Evolutionary conservation across 352 stramenopile species (phyloP).

Genomic region (Phytophthora sp.): DNA sequence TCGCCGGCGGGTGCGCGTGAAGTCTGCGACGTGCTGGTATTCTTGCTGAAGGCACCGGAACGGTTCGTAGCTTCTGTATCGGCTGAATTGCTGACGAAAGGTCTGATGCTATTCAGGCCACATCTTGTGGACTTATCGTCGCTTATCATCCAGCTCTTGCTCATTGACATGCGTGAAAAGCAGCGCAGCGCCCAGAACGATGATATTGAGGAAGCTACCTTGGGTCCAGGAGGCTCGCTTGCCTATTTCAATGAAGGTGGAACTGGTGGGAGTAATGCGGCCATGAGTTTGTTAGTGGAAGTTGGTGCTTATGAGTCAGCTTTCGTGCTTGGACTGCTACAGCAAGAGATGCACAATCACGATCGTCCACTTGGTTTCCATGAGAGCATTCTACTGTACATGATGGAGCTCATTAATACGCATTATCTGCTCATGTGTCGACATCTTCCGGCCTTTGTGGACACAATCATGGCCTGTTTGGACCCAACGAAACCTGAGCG

Average conservation of each 20-base stretch:
- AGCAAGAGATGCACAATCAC: conserved; percentile 86
- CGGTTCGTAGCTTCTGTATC: conserved; percentile 71
- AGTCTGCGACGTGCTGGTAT: conserved; percentile 84
- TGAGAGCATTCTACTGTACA: conserved; percentile 76
- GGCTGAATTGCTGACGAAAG: conserved; percentile 81
- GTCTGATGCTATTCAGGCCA: conserved; percentile 83
- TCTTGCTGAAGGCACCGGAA: conserved; percentile 57
- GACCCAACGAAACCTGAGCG: conserved; percentile 87
- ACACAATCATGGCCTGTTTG: conserved; percentile 85
- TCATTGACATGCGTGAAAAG: conserved; percentile 83
- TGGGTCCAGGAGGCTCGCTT: conserved; percentile 43
- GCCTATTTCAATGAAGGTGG: conserved; percentile 40
- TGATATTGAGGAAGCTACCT: conserved; percentile 11
- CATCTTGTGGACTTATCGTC: conserved; percentile 84
- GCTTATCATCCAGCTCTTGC: conserved; percentile 69
- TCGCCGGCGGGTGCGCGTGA: conserved; percentile 73
- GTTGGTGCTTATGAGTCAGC: conserved; percentile 78
- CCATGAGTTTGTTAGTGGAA: conserved; percentile 79
- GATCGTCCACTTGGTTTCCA: conserved; percentile 73
- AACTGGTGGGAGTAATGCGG: conserved; percentile 70
- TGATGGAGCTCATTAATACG: conserved; percentile 84
- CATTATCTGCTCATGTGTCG: conserved; percentile 87
- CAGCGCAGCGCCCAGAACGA: conserved; percentile 44
- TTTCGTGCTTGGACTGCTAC: conserved; percentile 75
- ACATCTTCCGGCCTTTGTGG: conserved; percentile 81